Evolutionary conservation across 2,329 filamentous ascomycete species (phyloP).

Genomic region (Endothia cerciana): DNA sequence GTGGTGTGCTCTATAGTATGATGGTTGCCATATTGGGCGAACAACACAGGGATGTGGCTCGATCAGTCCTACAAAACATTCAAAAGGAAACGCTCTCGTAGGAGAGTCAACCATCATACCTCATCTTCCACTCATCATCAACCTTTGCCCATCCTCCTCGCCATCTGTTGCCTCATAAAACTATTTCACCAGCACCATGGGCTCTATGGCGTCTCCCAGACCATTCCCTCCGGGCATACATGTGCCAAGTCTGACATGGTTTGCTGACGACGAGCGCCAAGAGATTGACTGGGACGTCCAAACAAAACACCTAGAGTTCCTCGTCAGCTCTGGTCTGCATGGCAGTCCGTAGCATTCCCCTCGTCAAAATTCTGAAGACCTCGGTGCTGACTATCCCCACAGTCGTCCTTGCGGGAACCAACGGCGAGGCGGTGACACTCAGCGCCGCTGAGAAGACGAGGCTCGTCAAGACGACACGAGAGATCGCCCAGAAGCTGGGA

Average conservation of each 20-base stretch:
- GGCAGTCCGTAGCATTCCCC: slow-evolving; percentile 42
- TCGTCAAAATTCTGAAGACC: not conserved
- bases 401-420: slow-evolving; percentile 72
- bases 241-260: slow-evolving; percentile 61
- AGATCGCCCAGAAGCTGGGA: slow-evolving; percentile 59
- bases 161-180: no score
- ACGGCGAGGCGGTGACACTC: slow-evolving; percentile 74
- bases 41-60: no score
- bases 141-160: no score
- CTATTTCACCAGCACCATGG: slow-evolving; percentile 28
- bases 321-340: slow-evolving; percentile 57
- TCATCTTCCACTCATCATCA: no score
- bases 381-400: slow-evolving; percentile 24
- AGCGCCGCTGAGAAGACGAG: slow-evolving; percentile 65
- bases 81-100: no score
- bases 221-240: slow-evolving; percentile 56
- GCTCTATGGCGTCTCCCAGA: slow-evolving; percentile 37
- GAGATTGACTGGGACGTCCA: slow-evolving; percentile 61
- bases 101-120: no score
- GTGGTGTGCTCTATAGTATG: not conserved
- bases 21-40: not conserved
- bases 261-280: slow-evolving; percentile 50
- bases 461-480: slow-evolving; percentile 64
- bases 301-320: slow-evolving; percentile 55
- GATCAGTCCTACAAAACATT: no score